These are phyloP conservation scores for Mallotus nudiflorus DNA, from an alignment of 345 rosid genomes.

Conservation along the genomic window DNA sequence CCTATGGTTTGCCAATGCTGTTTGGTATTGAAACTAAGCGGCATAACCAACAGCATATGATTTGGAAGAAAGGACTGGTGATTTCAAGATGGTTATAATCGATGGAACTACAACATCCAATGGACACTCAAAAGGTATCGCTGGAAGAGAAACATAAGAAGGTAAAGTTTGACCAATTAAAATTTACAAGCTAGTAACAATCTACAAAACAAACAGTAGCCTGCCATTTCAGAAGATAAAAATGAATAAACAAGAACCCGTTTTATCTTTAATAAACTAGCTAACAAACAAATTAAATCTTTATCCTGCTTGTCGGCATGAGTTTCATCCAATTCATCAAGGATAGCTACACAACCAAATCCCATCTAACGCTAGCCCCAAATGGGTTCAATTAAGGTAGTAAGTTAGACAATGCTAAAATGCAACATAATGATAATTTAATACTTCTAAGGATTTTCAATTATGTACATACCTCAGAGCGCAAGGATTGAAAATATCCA, in stretches of 20 bases:
- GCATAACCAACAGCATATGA: too few relatives aligned
- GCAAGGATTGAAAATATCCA: conserved; percentile 89
- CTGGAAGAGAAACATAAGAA: background rate
- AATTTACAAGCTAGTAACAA: background rate
- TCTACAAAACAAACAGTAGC: background rate
- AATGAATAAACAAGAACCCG: background rate
- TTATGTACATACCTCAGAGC: conserved; percentile 72
- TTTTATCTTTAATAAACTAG: background rate
- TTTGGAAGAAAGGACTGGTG: too few relatives aligned
- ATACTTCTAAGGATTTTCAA: background rate
- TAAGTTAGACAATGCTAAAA: background rate
- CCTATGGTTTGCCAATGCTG: too few relatives aligned
- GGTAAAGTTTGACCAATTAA: background rate
- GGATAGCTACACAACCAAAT: background rate
- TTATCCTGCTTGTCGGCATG: background rate
- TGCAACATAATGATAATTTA: conserved; percentile 2
- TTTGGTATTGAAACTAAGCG: too few relatives aligned
- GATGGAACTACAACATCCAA: background rate
- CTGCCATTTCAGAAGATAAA: background rate
- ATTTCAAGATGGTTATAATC: too few relatives aligned
- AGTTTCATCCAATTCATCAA: background rate
- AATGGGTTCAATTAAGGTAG: background rate
- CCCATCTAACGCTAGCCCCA: background rate
- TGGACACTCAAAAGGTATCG: background rate
- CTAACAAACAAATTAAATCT: background rate